phyloP scores from a whole-genome alignment of 495 filamentous ascomycete species.

The Aspergillus egyptiacus region DNA sequence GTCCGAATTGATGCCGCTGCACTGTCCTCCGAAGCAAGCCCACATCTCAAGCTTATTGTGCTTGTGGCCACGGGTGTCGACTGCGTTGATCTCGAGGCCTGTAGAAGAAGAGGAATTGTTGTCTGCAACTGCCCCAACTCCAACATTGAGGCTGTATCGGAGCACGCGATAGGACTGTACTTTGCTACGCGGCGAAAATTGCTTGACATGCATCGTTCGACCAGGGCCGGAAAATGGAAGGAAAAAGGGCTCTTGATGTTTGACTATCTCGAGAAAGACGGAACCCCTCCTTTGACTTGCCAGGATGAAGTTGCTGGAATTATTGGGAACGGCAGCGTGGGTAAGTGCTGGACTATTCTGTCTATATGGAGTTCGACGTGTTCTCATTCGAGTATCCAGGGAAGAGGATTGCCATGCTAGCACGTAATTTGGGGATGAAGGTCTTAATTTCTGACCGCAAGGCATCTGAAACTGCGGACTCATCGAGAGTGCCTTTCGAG shows the following conservation, averaged over 20 bases:
- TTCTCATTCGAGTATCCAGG: slow-evolving; percentile 17
- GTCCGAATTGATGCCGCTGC: slow-evolving; percentile 33
- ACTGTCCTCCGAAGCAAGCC: slow-evolving; percentile 29
- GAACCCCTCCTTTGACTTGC: slow-evolving; percentile 23
- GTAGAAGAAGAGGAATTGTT: slow-evolving; percentile 39
- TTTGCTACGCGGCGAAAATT: slow-evolving; percentile 48
- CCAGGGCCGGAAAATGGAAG: slow-evolving; percentile 26
- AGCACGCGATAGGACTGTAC: slow-evolving; percentile 50
- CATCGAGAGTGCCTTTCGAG: slow-evolving; percentile 41
- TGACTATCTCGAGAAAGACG: slow-evolving; percentile 17
- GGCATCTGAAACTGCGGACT: slow-evolving; percentile 9
- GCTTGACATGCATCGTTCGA: slow-evolving; percentile 33
- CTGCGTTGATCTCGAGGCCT: slow-evolving; percentile 46
- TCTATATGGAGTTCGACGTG: not conserved
- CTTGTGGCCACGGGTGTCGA: slow-evolving; percentile 51
- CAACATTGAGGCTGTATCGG: slow-evolving; percentile 47
- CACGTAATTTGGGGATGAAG: slow-evolving; percentile 28
- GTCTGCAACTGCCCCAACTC: slow-evolving; percentile 46
- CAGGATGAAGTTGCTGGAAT: slow-evolving; percentile 30
- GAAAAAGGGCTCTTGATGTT: slow-evolving; percentile 18
- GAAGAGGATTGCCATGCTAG: slow-evolving; percentile 25
- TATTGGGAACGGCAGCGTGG: slow-evolving; percentile 29
- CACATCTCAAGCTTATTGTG: slow-evolving; percentile 43
- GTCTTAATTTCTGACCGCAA: slow-evolving; percentile 39
- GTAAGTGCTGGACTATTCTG: slow-evolving; percentile 12